Base-by-base conservation (phyloP, 2,329 filamentous ascomycete genomes). In the Aspergillus piperis region DNA sequence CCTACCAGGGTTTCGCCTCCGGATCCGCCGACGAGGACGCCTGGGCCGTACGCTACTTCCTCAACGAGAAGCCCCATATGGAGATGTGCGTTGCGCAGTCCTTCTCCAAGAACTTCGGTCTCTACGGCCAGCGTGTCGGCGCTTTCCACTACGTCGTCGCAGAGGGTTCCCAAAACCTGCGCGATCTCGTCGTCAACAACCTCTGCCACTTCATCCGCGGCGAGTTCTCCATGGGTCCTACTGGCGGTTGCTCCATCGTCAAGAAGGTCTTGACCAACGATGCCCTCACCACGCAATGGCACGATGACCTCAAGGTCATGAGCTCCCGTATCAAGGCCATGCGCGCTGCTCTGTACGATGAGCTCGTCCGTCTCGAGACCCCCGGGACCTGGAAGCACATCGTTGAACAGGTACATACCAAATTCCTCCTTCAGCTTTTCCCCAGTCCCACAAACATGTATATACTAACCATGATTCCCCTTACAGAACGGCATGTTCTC, bases 371-470 rank as follows among this genome's bases (percentile, higher is more conserved):
- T 71, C 83, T 96, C 57, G 85, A 86, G 57, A 96, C 94, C 0
- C 94, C 94, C 0, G 94, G 94, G 39, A 90, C 87, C n/a, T 98
- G 95, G 94, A 92, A 94, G 75, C 94, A 98, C 81, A 96, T 98
- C 75, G 95, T 93, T 51, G 91, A 96, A 71, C 94, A 98, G 84
- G 96, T 97, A 68, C 57, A 60, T 60, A 32, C 19, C 56, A 3
- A n/a, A 3, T 10, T n/a, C 6, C 3, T 17, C 13, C 8, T 13
- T 15, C 5, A 32, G 10, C 30, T 32, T 32, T 32, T 32, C 30
- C 27, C 3, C 5, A 6, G 21, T 23, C 39, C 11, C 47, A 50
- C 56, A 21, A 59, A 57, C 56, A 19, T 19, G n/a, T n/a, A n/a
- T 11, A 41, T 48, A 53, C 38, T 27, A 38, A 55, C 23, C 11